Conservation (phyloP, 306 rosid species). For the Quillaja saponaria region DNA sequence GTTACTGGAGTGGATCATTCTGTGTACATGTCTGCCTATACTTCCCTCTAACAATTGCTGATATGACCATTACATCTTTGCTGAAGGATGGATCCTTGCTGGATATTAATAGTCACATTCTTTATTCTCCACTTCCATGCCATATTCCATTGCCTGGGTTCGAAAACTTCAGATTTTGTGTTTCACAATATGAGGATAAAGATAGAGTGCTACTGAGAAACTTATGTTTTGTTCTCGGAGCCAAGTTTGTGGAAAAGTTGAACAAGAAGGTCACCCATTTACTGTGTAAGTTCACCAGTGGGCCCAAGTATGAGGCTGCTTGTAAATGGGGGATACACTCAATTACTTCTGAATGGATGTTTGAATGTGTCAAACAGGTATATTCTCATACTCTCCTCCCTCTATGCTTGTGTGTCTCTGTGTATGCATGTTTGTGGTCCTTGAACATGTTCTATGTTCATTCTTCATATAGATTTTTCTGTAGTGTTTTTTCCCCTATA, state of each 20-base stretch:
- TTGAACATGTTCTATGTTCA: constrained; percentile 19
- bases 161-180: constrained; percentile 78
- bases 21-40: constrained; percentile 15
- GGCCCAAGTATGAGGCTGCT: constrained; percentile 87
- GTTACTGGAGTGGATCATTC: constrained; percentile 10
- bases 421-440: constrained; percentile 11
- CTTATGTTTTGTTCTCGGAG: constrained; percentile 88
- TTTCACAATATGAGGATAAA: constrained; percentile 87
- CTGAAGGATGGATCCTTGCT: constrained; percentile 78
- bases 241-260: constrained; percentile 69
- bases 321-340: constrained; percentile 72
- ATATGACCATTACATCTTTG: constrained; percentile 31
- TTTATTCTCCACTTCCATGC: constrained; percentile 94
- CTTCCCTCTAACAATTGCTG: constrained; percentile 17
- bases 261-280: constrained; percentile 87
- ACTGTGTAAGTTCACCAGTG: constrained; percentile 75
- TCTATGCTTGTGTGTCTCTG: neutral
- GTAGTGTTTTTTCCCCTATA: too few relatives aligned
- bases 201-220: constrained; percentile 74
- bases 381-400: too few relatives aligned
- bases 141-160: constrained; percentile 78
- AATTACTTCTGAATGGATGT: constrained; percentile 79
- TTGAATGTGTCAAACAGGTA: constrained; percentile 96
- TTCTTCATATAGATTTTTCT: too few relatives aligned
- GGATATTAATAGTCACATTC: constrained; percentile 74